These are phyloP conservation scores for Hyaloscypha hepaticicola DNA, from an alignment of 495 filamentous ascomycete species.

Conservation along the genomic window DNA sequence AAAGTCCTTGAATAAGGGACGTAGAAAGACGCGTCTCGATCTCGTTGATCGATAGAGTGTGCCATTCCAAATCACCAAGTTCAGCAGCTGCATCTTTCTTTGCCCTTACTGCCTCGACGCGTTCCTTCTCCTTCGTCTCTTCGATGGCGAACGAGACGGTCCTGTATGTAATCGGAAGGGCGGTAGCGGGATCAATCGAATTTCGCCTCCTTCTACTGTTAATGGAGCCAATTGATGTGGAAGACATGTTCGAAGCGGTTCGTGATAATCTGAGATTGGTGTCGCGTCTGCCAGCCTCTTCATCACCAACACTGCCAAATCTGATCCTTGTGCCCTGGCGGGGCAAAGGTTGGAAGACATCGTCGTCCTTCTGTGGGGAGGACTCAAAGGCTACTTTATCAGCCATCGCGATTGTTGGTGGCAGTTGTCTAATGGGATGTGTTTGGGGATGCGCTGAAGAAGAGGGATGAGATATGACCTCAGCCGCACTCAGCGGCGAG, in stretches of 20 bases:
- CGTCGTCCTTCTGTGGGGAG: slow-evolving; percentile 1
- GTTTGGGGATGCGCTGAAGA: no score
- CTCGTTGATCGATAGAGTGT: slow-evolving; percentile 51
- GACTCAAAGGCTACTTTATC: not conserved
- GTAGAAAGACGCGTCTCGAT: slow-evolving; percentile 49
- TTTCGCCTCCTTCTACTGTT: slow-evolving; percentile 18
- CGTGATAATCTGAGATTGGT: not conserved
- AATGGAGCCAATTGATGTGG: not conserved
- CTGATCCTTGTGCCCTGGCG: slow-evolving; percentile 14
- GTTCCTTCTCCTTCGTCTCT: slow-evolving; percentile 40
- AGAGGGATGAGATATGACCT: not conserved
- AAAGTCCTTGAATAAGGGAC: slow-evolving; percentile 48
- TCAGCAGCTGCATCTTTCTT: slow-evolving; percentile 41
- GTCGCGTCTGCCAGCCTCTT: slow-evolving; percentile 3
- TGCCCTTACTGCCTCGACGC: slow-evolving; percentile 33
- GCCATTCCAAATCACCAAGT: slow-evolving; percentile 51
- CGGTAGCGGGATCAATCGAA: slow-evolving; percentile 44
- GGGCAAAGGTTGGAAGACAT: slow-evolving; percentile 9
- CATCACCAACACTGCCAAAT: slow-evolving; percentile 9
- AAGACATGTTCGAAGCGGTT: slow-evolving; percentile 6
- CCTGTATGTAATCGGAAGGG: slow-evolving; percentile 50
- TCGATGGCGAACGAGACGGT: slow-evolving; percentile 53
- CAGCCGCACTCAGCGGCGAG: not conserved
- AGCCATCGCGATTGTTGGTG: slow-evolving; percentile 1
- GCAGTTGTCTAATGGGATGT: not conserved